Evolutionary conservation across 2,329 filamentous ascomycete species (phyloP).

Genomic region (Neofusicoccum parvum): DNA sequence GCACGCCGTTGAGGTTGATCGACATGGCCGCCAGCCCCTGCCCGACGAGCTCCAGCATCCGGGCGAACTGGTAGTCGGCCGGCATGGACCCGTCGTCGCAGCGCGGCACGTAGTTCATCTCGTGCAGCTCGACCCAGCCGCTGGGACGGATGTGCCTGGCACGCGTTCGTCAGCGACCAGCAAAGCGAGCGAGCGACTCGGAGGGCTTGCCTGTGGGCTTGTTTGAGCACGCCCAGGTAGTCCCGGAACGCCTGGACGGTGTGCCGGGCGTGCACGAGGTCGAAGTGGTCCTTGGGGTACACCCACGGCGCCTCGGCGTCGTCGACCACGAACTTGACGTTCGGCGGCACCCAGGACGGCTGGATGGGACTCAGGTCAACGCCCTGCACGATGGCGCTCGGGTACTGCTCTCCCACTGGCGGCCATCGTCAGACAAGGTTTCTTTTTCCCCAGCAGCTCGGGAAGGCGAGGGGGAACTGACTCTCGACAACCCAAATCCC

Average conservation of each 20-base stretch:
- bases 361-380: conserved; percentile 42
- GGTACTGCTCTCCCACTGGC: conserved; percentile 36
- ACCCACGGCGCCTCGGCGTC: conserved; percentile 49
- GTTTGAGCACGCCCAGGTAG: conserved; percentile 53
- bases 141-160: conserved; percentile 43
- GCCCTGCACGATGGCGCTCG: conserved; percentile 31
- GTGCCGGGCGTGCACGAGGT: conserved; percentile 52
- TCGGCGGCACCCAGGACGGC: conserved; percentile 47
- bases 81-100: conserved; percentile 48
- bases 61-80: not conserved
- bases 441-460: conserved; percentile 30
- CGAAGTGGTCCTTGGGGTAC: conserved; percentile 40
- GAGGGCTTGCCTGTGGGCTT: conserved; percentile 28
- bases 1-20: conserved; percentile 27
- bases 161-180: not conserved
- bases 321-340: conserved; percentile 51
- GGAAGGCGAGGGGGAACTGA: not conserved
- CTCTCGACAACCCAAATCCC: conserved; percentile 34
- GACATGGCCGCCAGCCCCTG: conserved; percentile 14
- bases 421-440: conserved; percentile 28
- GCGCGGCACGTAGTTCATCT: conserved; percentile 42
- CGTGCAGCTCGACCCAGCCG: conserved; percentile 54
- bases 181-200: not conserved
- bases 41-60: not conserved
- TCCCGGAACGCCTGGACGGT: conserved; percentile 56